A percentile compares a stretch with the other conserved stretches of the same genome.
Conservation (phyloP, 768 basidiomycete species). For the Mycena latifolia region DNA sequence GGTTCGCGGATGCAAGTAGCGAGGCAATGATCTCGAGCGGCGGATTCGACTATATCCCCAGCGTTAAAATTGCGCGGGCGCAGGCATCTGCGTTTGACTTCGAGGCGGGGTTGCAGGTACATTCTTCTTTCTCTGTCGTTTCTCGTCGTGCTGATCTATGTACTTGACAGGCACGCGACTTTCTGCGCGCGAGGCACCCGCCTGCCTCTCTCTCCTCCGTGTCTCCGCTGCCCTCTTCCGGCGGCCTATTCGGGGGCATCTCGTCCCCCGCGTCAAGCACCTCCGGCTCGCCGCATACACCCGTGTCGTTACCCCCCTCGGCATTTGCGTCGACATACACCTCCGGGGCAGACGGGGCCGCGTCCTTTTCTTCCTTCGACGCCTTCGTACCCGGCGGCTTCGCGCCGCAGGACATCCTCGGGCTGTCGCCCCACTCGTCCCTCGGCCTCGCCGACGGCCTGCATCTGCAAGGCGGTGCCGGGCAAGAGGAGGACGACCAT, state of each 20-base stretch:
- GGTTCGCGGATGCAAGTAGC: too few species aligned
- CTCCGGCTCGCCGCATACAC: constrained; percentile 29
- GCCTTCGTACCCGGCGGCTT: neutral
- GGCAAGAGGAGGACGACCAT: constrained; percentile 11
- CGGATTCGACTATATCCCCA: constrained; percentile 67
- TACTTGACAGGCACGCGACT: constrained; percentile 66
- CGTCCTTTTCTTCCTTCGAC: neutral
- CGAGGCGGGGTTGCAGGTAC: constrained; percentile 61
- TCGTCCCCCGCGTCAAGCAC: constrained; percentile 28
- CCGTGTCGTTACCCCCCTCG: constrained; percentile 21
- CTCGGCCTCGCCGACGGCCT: neutral
- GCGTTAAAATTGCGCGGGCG: constrained; percentile 30
- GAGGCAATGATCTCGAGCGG: constrained; percentile 1
- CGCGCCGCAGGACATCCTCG: neutral
- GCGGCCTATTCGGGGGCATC: neutral
- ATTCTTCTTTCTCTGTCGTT: constrained; percentile 23
- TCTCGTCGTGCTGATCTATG: too few species aligned
- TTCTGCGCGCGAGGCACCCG: constrained; percentile 52
- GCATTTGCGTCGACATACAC: neutral
- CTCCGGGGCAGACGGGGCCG: too few species aligned
- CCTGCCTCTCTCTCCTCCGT: neutral
- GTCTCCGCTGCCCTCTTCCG: neutral
- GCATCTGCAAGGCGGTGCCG: neutral
- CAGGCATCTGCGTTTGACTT: constrained; percentile 58
- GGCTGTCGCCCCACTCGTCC: too few species aligned